These are phyloP conservation scores for Geosmithia flava DNA, from an alignment of 2,329 filamentous ascomycete genomes.

Conservation along the genomic window DNA sequence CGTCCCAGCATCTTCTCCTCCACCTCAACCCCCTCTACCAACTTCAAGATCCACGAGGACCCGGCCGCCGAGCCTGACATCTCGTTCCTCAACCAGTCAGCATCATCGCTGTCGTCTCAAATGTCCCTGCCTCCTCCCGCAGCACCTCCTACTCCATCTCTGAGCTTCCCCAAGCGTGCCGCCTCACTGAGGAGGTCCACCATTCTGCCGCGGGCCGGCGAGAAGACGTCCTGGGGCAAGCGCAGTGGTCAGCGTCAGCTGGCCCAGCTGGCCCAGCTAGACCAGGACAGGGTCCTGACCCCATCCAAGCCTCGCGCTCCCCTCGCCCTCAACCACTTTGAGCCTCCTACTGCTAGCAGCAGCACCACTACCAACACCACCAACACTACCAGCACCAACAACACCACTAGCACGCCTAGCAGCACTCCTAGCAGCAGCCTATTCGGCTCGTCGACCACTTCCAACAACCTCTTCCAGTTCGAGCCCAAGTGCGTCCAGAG, in stretches of 20 bases:
- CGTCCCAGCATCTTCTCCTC: constrained; percentile 66
- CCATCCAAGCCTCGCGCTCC: constrained; percentile 55
- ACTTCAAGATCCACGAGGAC: constrained; percentile 42
- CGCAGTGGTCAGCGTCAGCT: constrained; percentile 45
- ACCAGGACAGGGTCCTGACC: constrained; percentile 41
- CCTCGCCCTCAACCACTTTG: constrained; percentile 67
- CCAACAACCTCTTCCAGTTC: constrained; percentile 27
- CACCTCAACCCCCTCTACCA: constrained; percentile 16
- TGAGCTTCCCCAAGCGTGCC: constrained; percentile 52
- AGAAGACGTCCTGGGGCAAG: constrained; percentile 51
- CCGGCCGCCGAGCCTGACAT: constrained; percentile 38
- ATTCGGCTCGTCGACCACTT: constrained; percentile 42
- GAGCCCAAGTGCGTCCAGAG: constrained; percentile 6
- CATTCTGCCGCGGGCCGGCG: constrained; percentile 68
- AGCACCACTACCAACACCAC: no score
- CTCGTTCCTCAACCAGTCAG: constrained; percentile 15
- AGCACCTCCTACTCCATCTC: constrained; percentile 29
- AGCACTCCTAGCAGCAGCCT: constrained; percentile 53
- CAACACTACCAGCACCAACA: no score
- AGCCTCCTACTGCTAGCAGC: constrained; percentile 44
- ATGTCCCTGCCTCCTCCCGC: constrained; percentile 1
- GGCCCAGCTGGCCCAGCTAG: constrained; percentile 35
- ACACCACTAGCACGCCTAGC: no score
- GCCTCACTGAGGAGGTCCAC: constrained; percentile 79
- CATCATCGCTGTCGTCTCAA: not conserved